Percentiles rank a stretch among this genome's conserved stretches.
Conservation (phyloP, 2,329 filamentous ascomycete species). For the Biscogniauxia mediterranea region DNA sequence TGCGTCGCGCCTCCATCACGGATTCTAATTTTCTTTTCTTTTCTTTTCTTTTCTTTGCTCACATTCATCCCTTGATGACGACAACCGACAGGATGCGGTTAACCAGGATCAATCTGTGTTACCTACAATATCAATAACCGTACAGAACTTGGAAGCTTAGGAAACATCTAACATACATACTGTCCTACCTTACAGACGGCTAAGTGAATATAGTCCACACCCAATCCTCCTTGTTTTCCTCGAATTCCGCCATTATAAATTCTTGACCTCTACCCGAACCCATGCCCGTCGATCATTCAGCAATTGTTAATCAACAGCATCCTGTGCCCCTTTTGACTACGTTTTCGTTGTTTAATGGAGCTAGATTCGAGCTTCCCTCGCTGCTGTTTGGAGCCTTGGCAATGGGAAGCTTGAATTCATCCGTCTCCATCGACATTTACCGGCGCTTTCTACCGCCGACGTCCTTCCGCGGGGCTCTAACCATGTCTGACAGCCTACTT, state of each 20-base stretch:
- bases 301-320: slow-evolving; percentile 1
- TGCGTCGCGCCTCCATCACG: not conserved
- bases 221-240: not conserved
- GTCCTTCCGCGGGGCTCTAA: slow-evolving; percentile 11
- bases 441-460: slow-evolving; percentile 11
- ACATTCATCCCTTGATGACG: not conserved
- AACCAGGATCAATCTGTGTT: not conserved
- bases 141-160: not conserved
- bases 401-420: slow-evolving; percentile 24
- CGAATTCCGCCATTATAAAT: not conserved
- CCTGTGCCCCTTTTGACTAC: no score
- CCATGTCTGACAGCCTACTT: slow-evolving; percentile 4
- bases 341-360: not conserved
- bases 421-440: slow-evolving; percentile 18
- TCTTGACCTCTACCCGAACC: slow-evolving; percentile 14
- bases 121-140: not conserved
- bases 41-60: not conserved
- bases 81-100: not conserved
- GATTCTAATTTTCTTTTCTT: not conserved
- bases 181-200: not conserved
- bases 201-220: not conserved
- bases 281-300: slow-evolving; percentile 16
- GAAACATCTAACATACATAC: not conserved
- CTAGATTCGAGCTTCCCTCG: slow-evolving; percentile 21
- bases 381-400: slow-evolving; percentile 22